Percentiles rank a stretch among this genome's conserved stretches.
Evolutionary conservation across 164 flowering plant genomes (phyloP).

Genomic region (Vitis vinifera): DNA sequence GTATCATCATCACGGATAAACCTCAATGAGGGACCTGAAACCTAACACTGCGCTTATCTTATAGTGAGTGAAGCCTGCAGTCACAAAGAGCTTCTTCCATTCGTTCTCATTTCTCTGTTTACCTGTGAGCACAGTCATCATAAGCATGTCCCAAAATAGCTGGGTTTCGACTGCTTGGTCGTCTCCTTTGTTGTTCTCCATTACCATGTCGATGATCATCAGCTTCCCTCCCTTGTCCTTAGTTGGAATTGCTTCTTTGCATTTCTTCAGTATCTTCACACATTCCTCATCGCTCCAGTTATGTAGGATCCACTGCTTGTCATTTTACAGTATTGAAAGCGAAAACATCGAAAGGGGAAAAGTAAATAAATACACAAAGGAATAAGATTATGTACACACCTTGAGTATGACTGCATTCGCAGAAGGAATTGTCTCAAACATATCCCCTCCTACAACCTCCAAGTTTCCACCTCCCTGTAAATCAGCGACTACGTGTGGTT

Average conservation of each 20-base stretch:
- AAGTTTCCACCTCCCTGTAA: slow-evolving; percentile 16
- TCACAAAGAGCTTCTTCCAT: slow-evolving; percentile 16
- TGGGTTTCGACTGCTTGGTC: slow-evolving; percentile 6
- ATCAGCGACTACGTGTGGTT: slow-evolving; percentile 30
- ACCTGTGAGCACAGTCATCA: slow-evolving; percentile 37
- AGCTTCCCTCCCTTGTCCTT: too few species aligned
- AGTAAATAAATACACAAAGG: too few species aligned
- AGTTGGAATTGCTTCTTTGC: too few species aligned
- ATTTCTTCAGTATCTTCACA: too few species aligned
- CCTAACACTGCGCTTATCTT: slow-evolving; percentile 1
- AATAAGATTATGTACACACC: slow-evolving; percentile 11
- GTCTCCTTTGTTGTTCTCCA: slow-evolving; percentile 14
- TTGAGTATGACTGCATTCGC: slow-evolving; percentile 10
- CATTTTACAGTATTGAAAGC: too few species aligned
- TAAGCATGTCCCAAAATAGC: slow-evolving; percentile 31
- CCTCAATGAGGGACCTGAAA: slow-evolving; percentile 10
- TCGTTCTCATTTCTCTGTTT: slow-evolving; percentile 37
- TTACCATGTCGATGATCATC: too few species aligned
- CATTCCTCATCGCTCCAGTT: slow-evolving; percentile 13
- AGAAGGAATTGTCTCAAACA: too few species aligned
- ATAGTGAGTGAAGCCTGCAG: slow-evolving; percentile 3
- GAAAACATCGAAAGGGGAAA: neutral
- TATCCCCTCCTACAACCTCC: neutral
- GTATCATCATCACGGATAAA: neutral
- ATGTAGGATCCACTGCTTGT: slow-evolving; percentile 40